Percentiles rank a stretch among this genome's conserved stretches.
Evolutionary conservation across 768 basidiomycete species (phyloP).

Genomic region (Thelephora aurantiotincta): DNA sequence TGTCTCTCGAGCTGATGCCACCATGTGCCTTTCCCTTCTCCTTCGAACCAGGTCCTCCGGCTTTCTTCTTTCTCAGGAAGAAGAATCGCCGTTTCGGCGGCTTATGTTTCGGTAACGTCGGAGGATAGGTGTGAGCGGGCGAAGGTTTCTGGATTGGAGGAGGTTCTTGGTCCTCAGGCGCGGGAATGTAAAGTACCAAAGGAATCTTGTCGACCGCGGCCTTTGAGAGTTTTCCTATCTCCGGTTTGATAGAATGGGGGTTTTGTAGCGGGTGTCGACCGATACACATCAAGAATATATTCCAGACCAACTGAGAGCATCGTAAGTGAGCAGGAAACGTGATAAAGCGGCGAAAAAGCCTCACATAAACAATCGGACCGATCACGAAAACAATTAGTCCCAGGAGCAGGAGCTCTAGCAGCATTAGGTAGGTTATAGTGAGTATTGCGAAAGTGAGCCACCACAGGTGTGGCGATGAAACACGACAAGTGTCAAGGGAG

Average conservation of each 20-base stretch:
- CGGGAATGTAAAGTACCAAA: conserved; percentile 74
- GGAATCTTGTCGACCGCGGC: conserved; percentile 67
- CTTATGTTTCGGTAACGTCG: conserved; percentile 22
- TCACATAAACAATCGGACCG: conserved; percentile 65
- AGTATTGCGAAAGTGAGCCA: conserved; percentile 76
- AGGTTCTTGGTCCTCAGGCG: conserved; percentile 27
- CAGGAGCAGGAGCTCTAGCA: conserved; percentile 57
- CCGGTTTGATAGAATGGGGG: conserved; percentile 59
- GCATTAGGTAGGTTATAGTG: conserved; percentile 65
- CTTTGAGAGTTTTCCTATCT: conserved; percentile 62
- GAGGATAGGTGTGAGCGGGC: conserved; percentile 48
- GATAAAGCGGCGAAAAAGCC: conserved; percentile 14
- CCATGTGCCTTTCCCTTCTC: conserved; percentile 3
- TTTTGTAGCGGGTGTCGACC: conserved; percentile 72
- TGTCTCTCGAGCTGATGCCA: conserved; percentile 19
- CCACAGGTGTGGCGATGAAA: conserved; percentile 70
- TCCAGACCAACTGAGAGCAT: conserved; percentile 49
- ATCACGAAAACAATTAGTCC: conserved; percentile 68
- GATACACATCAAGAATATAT: conserved; percentile 62
- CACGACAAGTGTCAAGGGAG: conserved; percentile 58
- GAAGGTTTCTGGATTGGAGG: conserved; percentile 28
- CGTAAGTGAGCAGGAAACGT: neutral
- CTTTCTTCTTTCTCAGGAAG: conserved; percentile 25
- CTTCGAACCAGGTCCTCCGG: conserved; percentile 8
- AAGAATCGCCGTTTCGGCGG: conserved; percentile 33